Percentiles rank a stretch among this genome's conserved stretches.
Evolutionary conservation across 1,284 basidiomycete species (phyloP).

Genomic region (Ceratobasidium sp.): DNA sequence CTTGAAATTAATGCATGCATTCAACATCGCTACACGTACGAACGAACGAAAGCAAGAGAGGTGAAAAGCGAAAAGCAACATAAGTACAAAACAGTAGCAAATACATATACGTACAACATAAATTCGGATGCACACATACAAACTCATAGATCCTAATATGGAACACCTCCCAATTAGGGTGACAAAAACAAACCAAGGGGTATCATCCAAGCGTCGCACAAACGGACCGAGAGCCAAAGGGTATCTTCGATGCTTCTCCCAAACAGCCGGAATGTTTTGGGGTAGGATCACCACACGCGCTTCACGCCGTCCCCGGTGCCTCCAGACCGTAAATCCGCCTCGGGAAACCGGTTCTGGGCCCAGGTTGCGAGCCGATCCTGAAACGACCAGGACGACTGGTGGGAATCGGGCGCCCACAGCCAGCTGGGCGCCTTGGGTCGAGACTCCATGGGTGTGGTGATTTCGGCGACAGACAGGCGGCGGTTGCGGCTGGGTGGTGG

Average conservation of each 20-base stretch:
- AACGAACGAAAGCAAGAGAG: conserved; percentile 16
- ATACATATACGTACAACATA: conserved; percentile 41
- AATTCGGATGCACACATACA: conserved; percentile 30
- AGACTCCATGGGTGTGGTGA: conserved; percentile 3
- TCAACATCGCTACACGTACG: conserved; percentile 4
- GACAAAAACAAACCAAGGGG: conserved; percentile 40
- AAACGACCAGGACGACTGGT: conserved; percentile 26
- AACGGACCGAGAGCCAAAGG: conserved; percentile 33
- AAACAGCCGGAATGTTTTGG: conserved; percentile 6
- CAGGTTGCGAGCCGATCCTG: conserved; percentile 41
- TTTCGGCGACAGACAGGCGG: conserved; percentile 13
- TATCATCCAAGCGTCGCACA: conserved; percentile 35
- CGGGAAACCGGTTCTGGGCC: conserved; percentile 44
- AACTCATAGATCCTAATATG: conserved; percentile 40
- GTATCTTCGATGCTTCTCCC: neutral
- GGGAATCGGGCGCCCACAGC: conserved; percentile 22
- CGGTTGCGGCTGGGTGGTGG: conserved; percentile 29
- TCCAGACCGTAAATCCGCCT: conserved; percentile 41
- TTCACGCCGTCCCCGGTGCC: conserved; percentile 26
- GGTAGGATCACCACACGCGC: conserved; percentile 42
- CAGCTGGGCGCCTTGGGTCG: conserved; percentile 15
- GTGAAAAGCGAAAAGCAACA: neutral
- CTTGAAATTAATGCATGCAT: conserved; percentile 18
- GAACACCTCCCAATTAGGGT: conserved; percentile 30
- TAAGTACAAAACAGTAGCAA: conserved; percentile 25